Conservation (phyloP, 2,329 filamentous ascomycete genomes). For the Penicillium verrucosum region DNA sequence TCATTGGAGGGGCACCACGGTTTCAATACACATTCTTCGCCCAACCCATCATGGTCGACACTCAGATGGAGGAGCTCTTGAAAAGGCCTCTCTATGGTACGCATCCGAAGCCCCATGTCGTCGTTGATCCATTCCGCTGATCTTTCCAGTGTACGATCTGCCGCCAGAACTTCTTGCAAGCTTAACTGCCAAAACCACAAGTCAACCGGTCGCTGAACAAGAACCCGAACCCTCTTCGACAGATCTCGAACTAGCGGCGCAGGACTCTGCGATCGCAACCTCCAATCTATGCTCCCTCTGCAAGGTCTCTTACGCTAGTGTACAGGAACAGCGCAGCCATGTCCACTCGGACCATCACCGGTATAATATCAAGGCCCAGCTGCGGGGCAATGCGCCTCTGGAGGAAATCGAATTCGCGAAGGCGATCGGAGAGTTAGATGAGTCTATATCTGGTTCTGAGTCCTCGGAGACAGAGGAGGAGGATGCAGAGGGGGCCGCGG, state of each 20-base stretch:
- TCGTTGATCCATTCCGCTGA: conserved; percentile 13
- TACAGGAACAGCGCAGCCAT: conserved; percentile 81
- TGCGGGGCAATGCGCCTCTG: conserved; percentile 69
- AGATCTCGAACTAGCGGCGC: conserved; percentile 35
- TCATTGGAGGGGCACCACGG: conserved; percentile 21
- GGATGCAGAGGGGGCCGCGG: conserved; percentile 42
- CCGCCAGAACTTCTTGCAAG: conserved; percentile 69
- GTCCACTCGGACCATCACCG: conserved; percentile 86
- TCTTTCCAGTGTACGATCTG: conserved; percentile 70
- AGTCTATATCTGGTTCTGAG: conserved; percentile 80
- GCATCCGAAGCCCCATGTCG: conserved; percentile 3
- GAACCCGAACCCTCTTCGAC: conserved; percentile 20
- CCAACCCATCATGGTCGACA: conserved; percentile 21
- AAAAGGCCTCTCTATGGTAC: conserved; percentile 52
- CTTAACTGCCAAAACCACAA: conserved; percentile 57
- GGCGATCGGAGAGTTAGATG: conserved; percentile 78
- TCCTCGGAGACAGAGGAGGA: conserved; percentile 69
- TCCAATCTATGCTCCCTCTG: conserved; percentile 81
- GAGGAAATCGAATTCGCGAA: conserved; percentile 82
- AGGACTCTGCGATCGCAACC: conserved; percentile 43
- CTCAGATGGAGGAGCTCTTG: conserved; percentile 38
- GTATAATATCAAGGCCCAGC: conserved; percentile 91
- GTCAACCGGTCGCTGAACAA: conserved; percentile 27
- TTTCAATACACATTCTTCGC: conserved; percentile 10
- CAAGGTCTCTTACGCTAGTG: conserved; percentile 63